Conservation (phyloP, 805 yeast species). For the Spathaspora arborariae region DNA sequence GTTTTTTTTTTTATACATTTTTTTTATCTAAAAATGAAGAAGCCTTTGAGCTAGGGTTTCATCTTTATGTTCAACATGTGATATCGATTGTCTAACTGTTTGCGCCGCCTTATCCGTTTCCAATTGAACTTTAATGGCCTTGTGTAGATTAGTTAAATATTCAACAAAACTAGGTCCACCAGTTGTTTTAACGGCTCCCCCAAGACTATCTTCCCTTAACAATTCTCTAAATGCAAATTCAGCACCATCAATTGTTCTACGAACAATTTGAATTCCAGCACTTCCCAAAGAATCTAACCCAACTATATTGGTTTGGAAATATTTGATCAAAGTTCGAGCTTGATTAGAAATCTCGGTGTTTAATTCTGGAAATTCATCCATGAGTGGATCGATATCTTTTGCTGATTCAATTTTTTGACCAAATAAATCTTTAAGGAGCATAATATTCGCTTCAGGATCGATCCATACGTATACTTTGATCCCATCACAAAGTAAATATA, state of each 20-base stretch:
- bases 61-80: slow-evolving; percentile 19
- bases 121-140: slow-evolving; percentile 49
- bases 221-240: slow-evolving; percentile 50
- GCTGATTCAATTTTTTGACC: slow-evolving; percentile 49
- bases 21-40: slow-evolving; percentile 23
- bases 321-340: slow-evolving; percentile 59
- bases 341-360: slow-evolving; percentile 68
- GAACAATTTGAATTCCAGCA: slow-evolving; percentile 53
- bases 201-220: slow-evolving; percentile 67
- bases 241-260: slow-evolving; percentile 62
- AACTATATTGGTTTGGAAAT: slow-evolving; percentile 37
- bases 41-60: slow-evolving; percentile 39
- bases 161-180: slow-evolving; percentile 55
- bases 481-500: slow-evolving; percentile 75
- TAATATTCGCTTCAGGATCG: slow-evolving; percentile 62
- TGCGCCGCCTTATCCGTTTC: slow-evolving; percentile 42
- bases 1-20: neutral
- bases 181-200: slow-evolving; percentile 35
- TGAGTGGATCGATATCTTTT: slow-evolving; percentile 43
- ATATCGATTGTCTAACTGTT: slow-evolving; percentile 24
- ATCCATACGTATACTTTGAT: slow-evolving; percentile 57
- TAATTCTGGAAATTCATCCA: slow-evolving; percentile 63
- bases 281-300: slow-evolving; percentile 26
- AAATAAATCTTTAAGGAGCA: slow-evolving; percentile 69
- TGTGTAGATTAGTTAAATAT: slow-evolving; percentile 66